Percentiles rank a stretch among this genome's conserved stretches.
These are phyloP conservation scores for Zanthoxylum bungeanum DNA, from an alignment of 345 rosid species.

Conservation along the genomic window DNA sequence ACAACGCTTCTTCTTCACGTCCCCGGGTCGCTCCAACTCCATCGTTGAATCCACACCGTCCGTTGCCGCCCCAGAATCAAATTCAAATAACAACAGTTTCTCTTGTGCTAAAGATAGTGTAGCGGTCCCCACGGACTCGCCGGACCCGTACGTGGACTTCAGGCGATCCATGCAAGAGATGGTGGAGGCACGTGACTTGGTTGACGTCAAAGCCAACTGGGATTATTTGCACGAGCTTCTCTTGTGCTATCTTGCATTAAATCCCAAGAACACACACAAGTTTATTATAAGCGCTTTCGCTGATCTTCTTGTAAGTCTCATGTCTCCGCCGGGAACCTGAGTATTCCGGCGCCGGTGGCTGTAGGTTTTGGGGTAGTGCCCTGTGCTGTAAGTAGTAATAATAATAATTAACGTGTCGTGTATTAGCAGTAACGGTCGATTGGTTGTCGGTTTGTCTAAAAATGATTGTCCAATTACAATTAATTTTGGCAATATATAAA, in stretches of 20 bases:
- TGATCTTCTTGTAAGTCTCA: conserved; percentile 66
- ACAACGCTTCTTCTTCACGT: conserved; percentile 83
- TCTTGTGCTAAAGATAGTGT: conserved; percentile 35
- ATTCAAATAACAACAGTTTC: no score
- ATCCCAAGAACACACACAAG: conserved; percentile 66
- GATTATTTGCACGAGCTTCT: conserved; percentile 80
- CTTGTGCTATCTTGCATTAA: conserved; percentile 61
- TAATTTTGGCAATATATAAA: no score
- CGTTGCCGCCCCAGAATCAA: conserved; percentile 10
- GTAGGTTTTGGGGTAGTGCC: no score
- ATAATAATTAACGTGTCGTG: no score
- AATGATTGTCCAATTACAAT: no score
- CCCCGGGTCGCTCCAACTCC: conserved; percentile 89
- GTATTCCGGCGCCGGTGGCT: neutral
- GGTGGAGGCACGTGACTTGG: conserved; percentile 67
- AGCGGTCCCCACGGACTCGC: conserved; percentile 68
- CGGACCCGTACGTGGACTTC: conserved; percentile 84
- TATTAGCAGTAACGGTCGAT: no score
- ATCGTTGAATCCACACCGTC: conserved; percentile 56
- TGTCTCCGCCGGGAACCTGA: conserved; percentile 28
- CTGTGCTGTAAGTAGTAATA: no score
- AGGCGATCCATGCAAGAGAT: conserved; percentile 94
- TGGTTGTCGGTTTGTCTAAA: no score
- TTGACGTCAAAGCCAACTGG: conserved; percentile 59
- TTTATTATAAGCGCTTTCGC: conserved; percentile 73